Base-by-base conservation (phyloP, 139 green algal genomes). In the Haematococcus sp. region DNA sequence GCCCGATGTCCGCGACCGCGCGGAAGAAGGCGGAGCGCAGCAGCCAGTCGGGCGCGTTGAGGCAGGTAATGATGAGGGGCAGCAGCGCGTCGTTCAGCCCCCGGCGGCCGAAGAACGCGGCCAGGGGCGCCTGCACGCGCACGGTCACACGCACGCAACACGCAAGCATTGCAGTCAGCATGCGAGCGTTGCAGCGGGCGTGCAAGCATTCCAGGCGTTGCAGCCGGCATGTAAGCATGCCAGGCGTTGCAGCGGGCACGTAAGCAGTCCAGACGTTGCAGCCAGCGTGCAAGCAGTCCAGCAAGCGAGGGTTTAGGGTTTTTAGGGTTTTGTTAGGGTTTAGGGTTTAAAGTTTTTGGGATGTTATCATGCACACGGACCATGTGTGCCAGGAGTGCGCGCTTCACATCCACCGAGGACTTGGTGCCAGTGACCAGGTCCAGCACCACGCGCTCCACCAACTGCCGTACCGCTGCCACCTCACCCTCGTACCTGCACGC, bases 11-110 rank as follows among this genome's bases (percentile, higher is more conserved):
- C n/a, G 81, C 79, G 9, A 83, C 59, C 0, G 81, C 81, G 1
- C 60, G 43, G 49, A 63, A 73, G 25, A 73, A 63, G 63, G 35
- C 63, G 4, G 63, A 70, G 32, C 92, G 82, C 76, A 98, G 75
- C 55, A 87, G 84, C 87, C 89, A 93, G 55, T 94, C 86, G 3
- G 76, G 75, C 35, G 93, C 87, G 78, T 99, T 99, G 60, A 99
- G 85, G 72, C 97, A 96, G 1, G 95, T 97, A 70, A 98, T 95
- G 54, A 98, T 84, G 4, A 95, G 84, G 31, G 94, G 93, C 69
- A 99, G 87, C 59, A 99, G 82, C 34, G 92, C 84, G 81, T 97
- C 88, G 27, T 75, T 61, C 35, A 79, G 73, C 16, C 73, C 55
- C 2, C 56, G 33, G 15, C 73, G 51, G 7, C 73, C 73, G 63